A percentile compares a stretch with the other conserved stretches of the same genome.
These are phyloP conservation scores for Clathrospora elynae DNA, from an alignment of 2,329 filamentous ascomycete species.

Conservation along the genomic window DNA sequence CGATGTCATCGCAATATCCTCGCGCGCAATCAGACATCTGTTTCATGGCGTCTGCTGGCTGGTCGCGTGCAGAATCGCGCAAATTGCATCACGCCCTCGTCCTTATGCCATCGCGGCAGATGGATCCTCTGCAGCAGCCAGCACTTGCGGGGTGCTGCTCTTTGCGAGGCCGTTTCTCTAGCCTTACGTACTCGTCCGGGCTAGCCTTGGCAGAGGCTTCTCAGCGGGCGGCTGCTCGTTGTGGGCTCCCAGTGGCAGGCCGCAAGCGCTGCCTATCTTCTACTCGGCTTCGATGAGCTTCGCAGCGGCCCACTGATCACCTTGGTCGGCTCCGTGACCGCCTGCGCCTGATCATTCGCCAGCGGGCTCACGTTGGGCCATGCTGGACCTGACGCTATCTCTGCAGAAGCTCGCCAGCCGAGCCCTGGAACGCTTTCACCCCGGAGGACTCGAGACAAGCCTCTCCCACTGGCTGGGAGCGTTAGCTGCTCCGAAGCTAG, in stretches of 20 bases:
- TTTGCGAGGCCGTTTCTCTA: constrained; percentile 15
- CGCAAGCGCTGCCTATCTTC: constrained; percentile 39
- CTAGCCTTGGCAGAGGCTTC: constrained; percentile 30
- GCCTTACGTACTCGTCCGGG: constrained; percentile 18
- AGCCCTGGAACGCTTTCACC: constrained; percentile 27
- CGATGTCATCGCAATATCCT: constrained; percentile 38
- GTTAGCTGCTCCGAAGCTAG: constrained; percentile 42
- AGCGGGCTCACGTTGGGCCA: constrained; percentile 13
- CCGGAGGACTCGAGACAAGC: constrained; percentile 20
- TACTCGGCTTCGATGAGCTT: constrained; percentile 46
- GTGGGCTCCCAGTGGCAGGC: constrained; percentile 25
- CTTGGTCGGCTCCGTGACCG: constrained; percentile 44
- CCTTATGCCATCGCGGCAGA: constrained; percentile 19
- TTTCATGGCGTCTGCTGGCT: constrained; percentile 17
- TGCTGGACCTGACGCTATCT: constrained; percentile 38
- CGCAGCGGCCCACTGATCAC: constrained; percentile 30
- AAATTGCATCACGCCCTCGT: constrained; percentile 23
- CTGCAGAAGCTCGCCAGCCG: constrained; percentile 32
- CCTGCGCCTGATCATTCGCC: constrained; percentile 31
- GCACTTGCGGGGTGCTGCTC: constrained; percentile 26
- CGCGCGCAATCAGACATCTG: constrained; percentile 21
- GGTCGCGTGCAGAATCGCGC: constrained; percentile 26
- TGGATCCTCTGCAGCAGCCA: constrained; percentile 14
- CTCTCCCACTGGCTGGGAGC: constrained; percentile 37
- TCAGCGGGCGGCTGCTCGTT: constrained; percentile 32